A percentile compares a stretch with the other conserved stretches of the same genome.
These are phyloP conservation scores for Leccinum fibrillosum DNA, from an alignment of 768 basidiomycete species.

Conservation along the genomic window DNA sequence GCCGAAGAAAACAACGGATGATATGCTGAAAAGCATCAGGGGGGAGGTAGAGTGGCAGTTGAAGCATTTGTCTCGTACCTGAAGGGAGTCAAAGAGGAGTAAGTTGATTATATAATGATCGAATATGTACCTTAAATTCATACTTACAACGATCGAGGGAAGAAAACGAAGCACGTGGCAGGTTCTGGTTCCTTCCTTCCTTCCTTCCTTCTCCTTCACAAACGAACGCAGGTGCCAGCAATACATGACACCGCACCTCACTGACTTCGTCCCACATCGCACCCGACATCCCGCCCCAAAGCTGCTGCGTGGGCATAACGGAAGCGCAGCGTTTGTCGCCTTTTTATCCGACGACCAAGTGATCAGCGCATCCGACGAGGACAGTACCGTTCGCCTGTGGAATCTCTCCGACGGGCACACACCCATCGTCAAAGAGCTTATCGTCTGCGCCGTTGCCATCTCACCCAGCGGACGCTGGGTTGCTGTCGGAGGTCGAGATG, in stretches of 20 bases:
- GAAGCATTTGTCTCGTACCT: neutral
- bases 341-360: constrained; percentile 14
- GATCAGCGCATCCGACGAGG: constrained; percentile 19
- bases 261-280: neutral
- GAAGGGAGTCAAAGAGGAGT: too few species aligned
- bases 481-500: constrained; percentile 17
- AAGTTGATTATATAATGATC: neutral
- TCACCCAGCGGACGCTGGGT: constrained; percentile 14
- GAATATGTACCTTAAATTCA: neutral
- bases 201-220: neutral
- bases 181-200: neutral
- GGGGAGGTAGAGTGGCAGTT: constrained; percentile 22
- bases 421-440: constrained; percentile 4
- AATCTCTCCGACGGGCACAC: constrained; percentile 1
- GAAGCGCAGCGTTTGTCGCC: constrained; percentile 13
- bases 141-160: neutral
- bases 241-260: constrained; percentile 5
- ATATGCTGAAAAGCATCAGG: constrained; percentile 18
- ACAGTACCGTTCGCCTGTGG: constrained; percentile 19
- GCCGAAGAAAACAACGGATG: constrained; percentile 30
- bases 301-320: constrained; percentile 12
- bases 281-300: neutral
- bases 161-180: neutral
- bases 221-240: neutral
- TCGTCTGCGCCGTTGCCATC: neutral